These are phyloP conservation scores for Phytopythium boreale DNA, from an alignment of 352 stramenopile species.

Conservation along the genomic window DNA sequence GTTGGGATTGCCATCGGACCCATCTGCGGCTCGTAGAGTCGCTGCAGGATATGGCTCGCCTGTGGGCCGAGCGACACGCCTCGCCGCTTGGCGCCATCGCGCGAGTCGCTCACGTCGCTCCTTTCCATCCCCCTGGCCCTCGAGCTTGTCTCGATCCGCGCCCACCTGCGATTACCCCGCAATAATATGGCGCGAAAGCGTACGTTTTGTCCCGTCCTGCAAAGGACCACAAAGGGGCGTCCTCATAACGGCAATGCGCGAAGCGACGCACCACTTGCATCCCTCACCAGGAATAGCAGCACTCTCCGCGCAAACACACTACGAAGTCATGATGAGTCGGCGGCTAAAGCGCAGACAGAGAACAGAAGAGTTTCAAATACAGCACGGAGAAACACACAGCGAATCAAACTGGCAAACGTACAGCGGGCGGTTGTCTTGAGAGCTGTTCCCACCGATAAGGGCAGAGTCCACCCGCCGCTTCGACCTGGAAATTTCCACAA, in stretches of 20 bases:
- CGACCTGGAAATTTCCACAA: background rate
- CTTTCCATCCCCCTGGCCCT: background rate
- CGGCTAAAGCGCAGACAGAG: background rate
- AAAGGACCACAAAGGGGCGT: background rate
- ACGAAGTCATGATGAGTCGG: background rate
- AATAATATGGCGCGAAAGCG: background rate
- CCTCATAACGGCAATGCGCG: background rate
- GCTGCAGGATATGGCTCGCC: conserved; percentile 59
- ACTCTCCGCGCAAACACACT: background rate
- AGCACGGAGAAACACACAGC: background rate
- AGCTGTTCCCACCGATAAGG: background rate
- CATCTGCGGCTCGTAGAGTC: conserved; percentile 62
- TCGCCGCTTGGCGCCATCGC: conserved; percentile 56
- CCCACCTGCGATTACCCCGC: background rate
- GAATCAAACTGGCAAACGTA: background rate
- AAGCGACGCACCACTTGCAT: background rate
- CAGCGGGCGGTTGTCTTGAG: no score
- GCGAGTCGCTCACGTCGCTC: conserved; percentile 8
- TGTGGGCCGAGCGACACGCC: conserved; percentile 46
- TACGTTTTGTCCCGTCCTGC: background rate
- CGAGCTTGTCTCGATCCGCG: background rate
- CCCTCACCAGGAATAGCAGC: background rate
- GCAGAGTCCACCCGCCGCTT: background rate
- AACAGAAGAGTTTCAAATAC: no score
- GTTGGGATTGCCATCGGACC: conserved; percentile 18